Conservation (phyloP, 1,284 basidiomycete genomes). For the Sanghuangporus baumii region DNA sequence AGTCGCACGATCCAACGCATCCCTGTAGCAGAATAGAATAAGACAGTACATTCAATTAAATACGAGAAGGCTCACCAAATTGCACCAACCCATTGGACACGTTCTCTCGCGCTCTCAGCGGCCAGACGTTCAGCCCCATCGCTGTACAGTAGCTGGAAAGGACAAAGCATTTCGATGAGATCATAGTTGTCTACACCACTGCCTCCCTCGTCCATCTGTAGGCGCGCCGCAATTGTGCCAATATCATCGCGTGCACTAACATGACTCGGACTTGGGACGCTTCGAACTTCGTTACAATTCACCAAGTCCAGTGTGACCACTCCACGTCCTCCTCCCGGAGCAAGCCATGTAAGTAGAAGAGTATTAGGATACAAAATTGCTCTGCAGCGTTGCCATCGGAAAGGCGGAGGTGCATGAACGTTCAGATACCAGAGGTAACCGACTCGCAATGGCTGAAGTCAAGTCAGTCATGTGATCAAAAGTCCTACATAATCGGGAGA, state of each 20-base stretch:
- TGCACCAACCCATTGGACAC: constrained; percentile 83
- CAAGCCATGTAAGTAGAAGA: constrained; percentile 78
- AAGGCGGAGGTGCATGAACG: constrained; percentile 74
- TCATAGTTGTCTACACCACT: constrained; percentile 37
- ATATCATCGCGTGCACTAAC: constrained; percentile 76
- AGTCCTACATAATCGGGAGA: constrained; percentile 13
- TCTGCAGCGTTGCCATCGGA: constrained; percentile 79
- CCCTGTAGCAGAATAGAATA: constrained; percentile 41
- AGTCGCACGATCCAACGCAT: constrained; percentile 49
- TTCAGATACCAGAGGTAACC: constrained; percentile 87
- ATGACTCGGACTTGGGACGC: constrained; percentile 72
- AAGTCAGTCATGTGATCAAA: constrained; percentile 18
- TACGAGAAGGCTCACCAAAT: constrained; percentile 58
- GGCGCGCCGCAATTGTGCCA: constrained; percentile 71
- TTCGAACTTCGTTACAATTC: constrained; percentile 78
- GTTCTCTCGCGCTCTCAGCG: constrained; percentile 75
- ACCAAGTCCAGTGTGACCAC: constrained; percentile 79
- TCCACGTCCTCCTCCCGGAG: constrained; percentile 69
- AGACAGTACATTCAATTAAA: constrained; percentile 8
- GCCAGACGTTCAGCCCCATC: constrained; percentile 84
- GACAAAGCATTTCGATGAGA: constrained; percentile 69
- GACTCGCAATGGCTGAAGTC: constrained; percentile 67
- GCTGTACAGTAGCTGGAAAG: constrained; percentile 82
- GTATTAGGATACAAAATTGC: constrained; percentile 77
- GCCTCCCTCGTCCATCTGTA: constrained; percentile 46